Conservation (phyloP, 768 basidiomycete genomes). For the Kwoniella shandongensis region DNA sequence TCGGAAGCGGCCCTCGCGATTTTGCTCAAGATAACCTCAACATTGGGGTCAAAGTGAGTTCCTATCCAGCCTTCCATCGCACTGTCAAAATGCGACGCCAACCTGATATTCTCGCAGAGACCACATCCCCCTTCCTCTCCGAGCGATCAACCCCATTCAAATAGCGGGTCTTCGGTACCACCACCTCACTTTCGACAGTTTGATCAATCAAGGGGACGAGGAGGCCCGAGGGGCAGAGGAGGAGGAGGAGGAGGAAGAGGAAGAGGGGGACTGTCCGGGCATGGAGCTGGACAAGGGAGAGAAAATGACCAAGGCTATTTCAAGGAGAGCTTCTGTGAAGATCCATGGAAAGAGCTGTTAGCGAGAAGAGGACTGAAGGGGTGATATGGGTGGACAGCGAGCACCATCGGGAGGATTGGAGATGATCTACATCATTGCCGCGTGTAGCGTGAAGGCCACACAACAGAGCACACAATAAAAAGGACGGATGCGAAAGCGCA, state of each 20-base stretch:
- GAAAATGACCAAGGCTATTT: conserved; percentile 26
- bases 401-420: no score
- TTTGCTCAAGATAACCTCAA: conserved; percentile 2
- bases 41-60: conserved; percentile 14
- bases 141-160: conserved; percentile 4
- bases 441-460: no score
- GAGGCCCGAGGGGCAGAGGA: conserved; percentile 5
- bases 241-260: conserved; percentile 8
- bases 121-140: conserved; percentile 16
- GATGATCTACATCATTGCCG: no score
- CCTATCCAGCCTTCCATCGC: conserved; percentile 3
- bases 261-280: conserved; percentile 16
- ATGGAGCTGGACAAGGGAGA: conserved; percentile 1
- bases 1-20: neutral
- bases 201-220: conserved; percentile 2
- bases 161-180: neutral
- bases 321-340: conserved; percentile 35
- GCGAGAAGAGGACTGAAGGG: neutral
- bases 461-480: no score
- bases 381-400: no score
- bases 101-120: neutral
- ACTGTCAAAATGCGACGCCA: conserved; percentile 11
- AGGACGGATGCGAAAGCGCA: no score
- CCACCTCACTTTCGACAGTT: conserved; percentile 5
- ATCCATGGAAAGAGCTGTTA: conserved; percentile 37